Evolutionary conservation across 2,329 filamentous ascomycete species (phyloP).

Genomic region (Exophiala dermatitidis): DNA sequence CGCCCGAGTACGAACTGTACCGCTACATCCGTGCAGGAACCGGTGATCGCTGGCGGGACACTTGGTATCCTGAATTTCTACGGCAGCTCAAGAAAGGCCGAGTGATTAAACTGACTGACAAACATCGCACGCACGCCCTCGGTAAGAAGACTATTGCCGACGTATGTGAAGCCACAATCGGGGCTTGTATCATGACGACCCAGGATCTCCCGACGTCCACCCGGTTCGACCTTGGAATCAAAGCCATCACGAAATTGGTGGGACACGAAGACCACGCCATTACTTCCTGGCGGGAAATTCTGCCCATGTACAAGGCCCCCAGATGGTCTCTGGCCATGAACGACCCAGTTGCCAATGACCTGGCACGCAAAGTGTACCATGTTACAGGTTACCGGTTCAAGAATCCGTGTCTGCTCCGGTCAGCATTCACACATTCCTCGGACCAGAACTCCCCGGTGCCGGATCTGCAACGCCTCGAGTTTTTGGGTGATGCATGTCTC

Average conservation of each 20-base stretch:
- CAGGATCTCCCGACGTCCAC: slow-evolving; percentile 34
- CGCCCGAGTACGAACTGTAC: slow-evolving; percentile 54
- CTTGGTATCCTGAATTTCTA: slow-evolving; percentile 82
- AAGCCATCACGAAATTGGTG: slow-evolving; percentile 55
- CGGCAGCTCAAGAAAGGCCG: slow-evolving; percentile 64
- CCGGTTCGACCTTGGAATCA: slow-evolving; percentile 54
- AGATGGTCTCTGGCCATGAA: slow-evolving; percentile 18
- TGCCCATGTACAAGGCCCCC: slow-evolving; percentile 29
- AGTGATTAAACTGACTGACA: slow-evolving; percentile 34
- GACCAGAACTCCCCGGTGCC: slow-evolving; percentile 73
- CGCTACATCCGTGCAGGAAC: slow-evolving; percentile 67
- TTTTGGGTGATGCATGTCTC: slow-evolving; percentile 79
- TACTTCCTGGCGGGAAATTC: slow-evolving; percentile 65
- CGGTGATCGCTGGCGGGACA: slow-evolving; percentile 61
- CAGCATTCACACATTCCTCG: slow-evolving; percentile 82
- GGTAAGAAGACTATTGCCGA: slow-evolving; percentile 89
- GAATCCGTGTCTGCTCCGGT: slow-evolving; percentile 68
- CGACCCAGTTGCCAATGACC: slow-evolving; percentile 61
- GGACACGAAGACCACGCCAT: slow-evolving; percentile 62
- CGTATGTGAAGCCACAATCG: slow-evolving; percentile 89
- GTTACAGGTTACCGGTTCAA: slow-evolving; percentile 61
- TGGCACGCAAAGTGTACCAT: slow-evolving; percentile 57
- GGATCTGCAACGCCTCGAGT: slow-evolving; percentile 84
- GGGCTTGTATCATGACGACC: slow-evolving; percentile 62
- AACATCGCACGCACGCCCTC: slow-evolving; percentile 54